Evolutionary conservation across 2,329 filamentous ascomycete species (phyloP).

Genomic region (Fusarium sp.): DNA sequence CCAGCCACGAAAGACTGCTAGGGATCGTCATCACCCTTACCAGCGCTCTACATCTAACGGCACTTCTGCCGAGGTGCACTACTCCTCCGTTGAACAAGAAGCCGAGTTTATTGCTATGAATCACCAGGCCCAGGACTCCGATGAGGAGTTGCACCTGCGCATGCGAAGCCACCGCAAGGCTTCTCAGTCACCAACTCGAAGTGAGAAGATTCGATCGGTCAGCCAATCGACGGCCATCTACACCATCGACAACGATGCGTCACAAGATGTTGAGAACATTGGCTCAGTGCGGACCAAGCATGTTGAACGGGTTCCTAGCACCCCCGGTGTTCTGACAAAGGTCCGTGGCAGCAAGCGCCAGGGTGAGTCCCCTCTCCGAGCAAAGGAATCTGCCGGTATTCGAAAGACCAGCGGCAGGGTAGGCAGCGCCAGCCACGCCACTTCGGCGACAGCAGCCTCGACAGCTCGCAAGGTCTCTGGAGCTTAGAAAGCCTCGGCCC

Average conservation of each 20-base stretch:
- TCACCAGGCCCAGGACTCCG: conserved; percentile 77
- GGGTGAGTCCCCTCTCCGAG: conserved; percentile 65
- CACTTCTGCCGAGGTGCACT: conserved; percentile 64
- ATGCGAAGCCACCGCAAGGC: conserved; percentile 78
- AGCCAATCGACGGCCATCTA: conserved; percentile 83
- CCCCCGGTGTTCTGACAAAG: conserved; percentile 73
- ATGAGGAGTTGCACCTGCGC: conserved; percentile 86
- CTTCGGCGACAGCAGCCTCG: conserved; percentile 60
- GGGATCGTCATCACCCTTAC: conserved; percentile 84
- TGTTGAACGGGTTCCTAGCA: conserved; percentile 69
- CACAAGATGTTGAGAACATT: conserved; percentile 80
- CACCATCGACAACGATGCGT: conserved; percentile 75
- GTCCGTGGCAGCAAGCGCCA: conserved; percentile 73
- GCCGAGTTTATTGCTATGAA: conserved; percentile 74
- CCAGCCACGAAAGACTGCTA: conserved; percentile 90
- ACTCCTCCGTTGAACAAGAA: conserved; percentile 68
- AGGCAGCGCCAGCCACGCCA: conserved; percentile 68
- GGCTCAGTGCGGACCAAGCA: conserved; percentile 72
- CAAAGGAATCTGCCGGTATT: conserved; percentile 68
- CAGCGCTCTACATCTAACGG: conserved; percentile 68
- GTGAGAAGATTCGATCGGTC: conserved; percentile 77
- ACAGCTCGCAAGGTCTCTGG: conserved; percentile 70
- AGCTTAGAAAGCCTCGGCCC: conserved; percentile 51
- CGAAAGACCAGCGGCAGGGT: conserved; percentile 78
- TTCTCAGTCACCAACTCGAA: conserved; percentile 73